Percentiles rank a stretch among this genome's conserved stretches.
Evolutionary conservation across 306 rosid species (phyloP).

Genomic region (Quercus suber): DNA sequence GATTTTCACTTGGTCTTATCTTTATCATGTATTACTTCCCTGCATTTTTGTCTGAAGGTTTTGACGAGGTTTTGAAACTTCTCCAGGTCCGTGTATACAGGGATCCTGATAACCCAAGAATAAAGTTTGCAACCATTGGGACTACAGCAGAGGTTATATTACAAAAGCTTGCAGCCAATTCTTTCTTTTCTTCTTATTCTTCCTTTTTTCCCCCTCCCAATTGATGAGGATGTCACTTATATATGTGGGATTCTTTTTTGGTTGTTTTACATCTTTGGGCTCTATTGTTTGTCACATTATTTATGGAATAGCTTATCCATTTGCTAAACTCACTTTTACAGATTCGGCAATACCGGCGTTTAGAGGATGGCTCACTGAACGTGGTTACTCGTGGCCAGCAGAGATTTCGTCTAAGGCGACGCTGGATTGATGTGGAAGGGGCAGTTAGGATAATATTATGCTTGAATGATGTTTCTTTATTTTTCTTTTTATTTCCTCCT

Average conservation of each 20-base stretch:
- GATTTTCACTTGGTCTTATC: conserved; percentile 5
- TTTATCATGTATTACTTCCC: conserved; percentile 14
- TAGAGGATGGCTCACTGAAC: conserved; percentile 82
- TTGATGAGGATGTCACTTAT: background rate
- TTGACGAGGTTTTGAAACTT: conserved; percentile 4
- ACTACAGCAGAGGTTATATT: conserved; percentile 84
- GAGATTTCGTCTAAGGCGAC: conserved; percentile 67
- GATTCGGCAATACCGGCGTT: conserved; percentile 78
- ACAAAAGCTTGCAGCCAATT: conserved; percentile 7
- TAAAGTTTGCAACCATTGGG: conserved; percentile 57
- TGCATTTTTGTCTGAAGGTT: conserved; percentile 9
- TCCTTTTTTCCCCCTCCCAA: background rate
- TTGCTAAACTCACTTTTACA: conserved; percentile 33
- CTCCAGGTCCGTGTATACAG: conserved; percentile 58
- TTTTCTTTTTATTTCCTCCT: background rate
- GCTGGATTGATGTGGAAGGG: conserved; percentile 81
- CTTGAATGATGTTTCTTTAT: conserved; percentile 19
- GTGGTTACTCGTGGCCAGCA: conserved; percentile 92
- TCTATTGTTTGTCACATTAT: background rate
- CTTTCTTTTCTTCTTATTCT: background rate
- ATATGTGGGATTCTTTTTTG: background rate
- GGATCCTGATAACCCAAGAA: conserved; percentile 35
- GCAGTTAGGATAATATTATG: conserved; percentile 51
- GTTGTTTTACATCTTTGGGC: background rate
- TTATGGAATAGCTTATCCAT: conserved; percentile 15